Evolutionary conservation across 345 rosid species (phyloP).

Genomic region (Acer negundo): DNA sequence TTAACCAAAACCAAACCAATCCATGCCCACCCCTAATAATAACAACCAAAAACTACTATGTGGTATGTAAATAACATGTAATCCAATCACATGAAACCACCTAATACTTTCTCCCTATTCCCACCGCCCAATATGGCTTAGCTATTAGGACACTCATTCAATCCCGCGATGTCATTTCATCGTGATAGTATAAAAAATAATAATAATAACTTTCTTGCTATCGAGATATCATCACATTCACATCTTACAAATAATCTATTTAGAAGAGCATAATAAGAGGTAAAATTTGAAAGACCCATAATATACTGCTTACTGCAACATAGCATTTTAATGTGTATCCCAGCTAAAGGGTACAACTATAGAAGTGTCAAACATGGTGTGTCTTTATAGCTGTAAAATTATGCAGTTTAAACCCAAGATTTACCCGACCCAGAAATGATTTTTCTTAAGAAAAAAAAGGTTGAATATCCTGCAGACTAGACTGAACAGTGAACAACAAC

Average conservation of each 20-base stretch:
- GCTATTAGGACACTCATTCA: too few relatives aligned
- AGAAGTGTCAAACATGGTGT: slow-evolving; percentile 23
- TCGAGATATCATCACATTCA: too few relatives aligned
- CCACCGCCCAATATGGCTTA: too few relatives aligned
- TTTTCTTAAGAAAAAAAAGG: not conserved
- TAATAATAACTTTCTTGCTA: too few relatives aligned
- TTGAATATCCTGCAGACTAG: slow-evolving; percentile 30
- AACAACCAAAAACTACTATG: too few relatives aligned
- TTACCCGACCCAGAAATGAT: slow-evolving; percentile 16
- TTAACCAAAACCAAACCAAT: too few relatives aligned
- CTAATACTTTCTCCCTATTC: too few relatives aligned
- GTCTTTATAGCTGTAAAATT: slow-evolving; percentile 22
- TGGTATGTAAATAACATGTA: too few relatives aligned
- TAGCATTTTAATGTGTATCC: slow-evolving; percentile 19
- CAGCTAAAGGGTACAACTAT: slow-evolving; percentile 22
- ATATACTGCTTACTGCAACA: slow-evolving; percentile 1
- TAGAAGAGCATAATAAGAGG: not conserved
- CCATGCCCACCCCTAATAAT: too few relatives aligned
- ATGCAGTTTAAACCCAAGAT: slow-evolving; percentile 1
- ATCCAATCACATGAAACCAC: too few relatives aligned
- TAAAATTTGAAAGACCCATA: not conserved
- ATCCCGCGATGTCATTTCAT: too few relatives aligned
- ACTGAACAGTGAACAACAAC: slow-evolving; percentile 21
- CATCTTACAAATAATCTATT: not conserved
- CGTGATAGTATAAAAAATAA: too few relatives aligned